Evolutionary conservation across 768 basidiomycete species (phyloP), one percentile per base, ranked within the genome.

Genomic region (Lentinula sp.): DNA sequence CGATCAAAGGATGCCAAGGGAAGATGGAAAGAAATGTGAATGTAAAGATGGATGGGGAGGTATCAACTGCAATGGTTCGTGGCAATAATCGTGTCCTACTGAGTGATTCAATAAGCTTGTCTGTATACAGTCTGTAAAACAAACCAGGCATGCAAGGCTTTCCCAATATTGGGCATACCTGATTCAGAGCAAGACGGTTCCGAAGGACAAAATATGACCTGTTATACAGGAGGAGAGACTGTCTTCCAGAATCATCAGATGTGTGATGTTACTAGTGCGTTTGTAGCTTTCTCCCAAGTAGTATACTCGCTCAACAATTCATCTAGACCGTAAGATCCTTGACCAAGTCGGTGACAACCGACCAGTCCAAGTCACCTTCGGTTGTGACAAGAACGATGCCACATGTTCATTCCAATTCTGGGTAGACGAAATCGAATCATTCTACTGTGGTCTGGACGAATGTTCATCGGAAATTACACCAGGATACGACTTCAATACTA

Each of bases 361-460:
- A 8, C 89, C 93, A 18, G 95, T 96, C 0, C 95, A 98, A 71
- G 95, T 98, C 2, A 98, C 97, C 0, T 99, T 99, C 73, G 88
- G 89, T 65, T 99, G 97, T 75, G 86, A 91, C 61, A 81, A 76
- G 18, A 62, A 70, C 1, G 76, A 80, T 11, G 74, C 76, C 4
- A 84, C 84, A 0, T 99, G 97, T 70, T 84, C 86, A 23, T 99
- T 99, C 81, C 95, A 99, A 73, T 99, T 99, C 76, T 99, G 97
- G 97, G 93, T 94, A 8, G 94, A 89, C 5, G 80, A 91, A 66
- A 82, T 93, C 60, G 96, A 99, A 71, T 95, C 93, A 0, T 98
- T 99, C 74, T 98, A 97, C 74, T 99, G 97, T 73, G 84, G 84
- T 9, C 80, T 99, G 58, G 80, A 90, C 46, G 70, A 81, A 16